phyloP scores from a whole-genome alignment of 805 yeast species.

The Candida golubevii region DNA sequence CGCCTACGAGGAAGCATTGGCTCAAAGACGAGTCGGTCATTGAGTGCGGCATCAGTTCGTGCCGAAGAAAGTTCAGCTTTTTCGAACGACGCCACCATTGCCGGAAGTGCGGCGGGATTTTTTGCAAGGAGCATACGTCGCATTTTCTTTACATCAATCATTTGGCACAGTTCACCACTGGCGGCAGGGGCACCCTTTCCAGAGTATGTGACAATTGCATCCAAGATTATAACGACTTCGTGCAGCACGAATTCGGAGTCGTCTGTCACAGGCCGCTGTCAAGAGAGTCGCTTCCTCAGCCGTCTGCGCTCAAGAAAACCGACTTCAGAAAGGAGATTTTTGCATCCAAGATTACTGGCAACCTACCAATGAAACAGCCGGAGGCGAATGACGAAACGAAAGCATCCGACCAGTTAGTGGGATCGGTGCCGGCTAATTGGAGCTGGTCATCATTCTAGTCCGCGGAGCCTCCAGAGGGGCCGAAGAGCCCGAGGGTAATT shows the following conservation, averaged over 20 bases:
- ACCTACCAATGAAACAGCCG: conserved; percentile 5
- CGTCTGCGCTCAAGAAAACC: conserved; percentile 1
- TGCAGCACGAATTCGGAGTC: conserved; percentile 38
- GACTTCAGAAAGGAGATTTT: conserved; percentile 11
- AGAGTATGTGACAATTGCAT: conserved; percentile 71
- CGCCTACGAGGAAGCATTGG: conserved; percentile 67
- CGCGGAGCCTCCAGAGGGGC: background rate
- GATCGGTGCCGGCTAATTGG: conserved; percentile 72
- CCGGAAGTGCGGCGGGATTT: conserved; percentile 79
- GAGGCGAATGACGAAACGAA: conserved; percentile 8
- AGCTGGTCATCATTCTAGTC: conserved; percentile 67
- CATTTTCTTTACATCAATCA: conserved; percentile 53
- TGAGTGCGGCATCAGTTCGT: conserved; percentile 53
- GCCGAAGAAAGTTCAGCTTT: conserved; percentile 66
- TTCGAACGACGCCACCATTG: conserved; percentile 82
- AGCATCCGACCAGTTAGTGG: conserved; percentile 28
- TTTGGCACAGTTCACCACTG: conserved; percentile 61
- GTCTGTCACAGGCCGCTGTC: conserved; percentile 10
- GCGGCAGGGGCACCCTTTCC: conserved; percentile 60
- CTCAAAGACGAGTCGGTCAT: conserved; percentile 61
- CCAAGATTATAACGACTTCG: conserved; percentile 52
- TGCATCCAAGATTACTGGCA: conserved; percentile 2
- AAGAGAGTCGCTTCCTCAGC: conserved; percentile 9
- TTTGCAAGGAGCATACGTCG: conserved; percentile 64
- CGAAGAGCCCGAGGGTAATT: background rate